These are phyloP conservation scores for Ilex aquifolium DNA, from an alignment of 257 asterid species.

Conservation along the genomic window DNA sequence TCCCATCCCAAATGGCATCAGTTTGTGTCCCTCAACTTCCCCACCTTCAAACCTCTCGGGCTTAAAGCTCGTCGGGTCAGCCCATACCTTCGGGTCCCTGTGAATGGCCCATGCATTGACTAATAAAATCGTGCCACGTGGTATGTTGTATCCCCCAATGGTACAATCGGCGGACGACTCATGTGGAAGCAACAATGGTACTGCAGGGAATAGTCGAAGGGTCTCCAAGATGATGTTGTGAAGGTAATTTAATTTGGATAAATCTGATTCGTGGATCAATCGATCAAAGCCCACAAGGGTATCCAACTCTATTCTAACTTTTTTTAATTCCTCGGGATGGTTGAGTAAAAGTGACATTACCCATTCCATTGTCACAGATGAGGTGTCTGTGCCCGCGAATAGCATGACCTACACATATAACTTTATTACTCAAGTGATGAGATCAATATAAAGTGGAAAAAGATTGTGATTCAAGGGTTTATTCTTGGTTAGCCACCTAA, in stretches of 20 bases:
- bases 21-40: conserved; percentile 22
- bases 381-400: not conserved
- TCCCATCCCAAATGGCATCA: conserved; percentile 69
- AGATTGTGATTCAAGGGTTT: too few relatives aligned
- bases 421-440: too few relatives aligned
- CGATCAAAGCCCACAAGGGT: not conserved
- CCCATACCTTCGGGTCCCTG: conserved; percentile 52
- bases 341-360: not conserved
- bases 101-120: conserved; percentile 72
- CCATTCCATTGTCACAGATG: not conserved
- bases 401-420: not conserved
- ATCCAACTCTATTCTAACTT: not conserved
- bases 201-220: conserved; percentile 39
- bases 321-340: not conserved
- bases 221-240: conserved; percentile 42
- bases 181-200: conserved; percentile 51
- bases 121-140: conserved; percentile 41
- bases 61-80: conserved; percentile 38
- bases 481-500: too few relatives aligned
- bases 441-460: too few relatives aligned
- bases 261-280: not conserved
- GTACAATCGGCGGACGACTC: conserved; percentile 43
- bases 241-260: conserved; percentile 48
- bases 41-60: conserved; percentile 49
- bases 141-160: conserved; percentile 49